A percentile compares a stretch with the other conserved stretches of the same genome.
Conservation (phyloP, 371 early-diverging fungal genomes). For the Apophysomyces elegans region DNA sequence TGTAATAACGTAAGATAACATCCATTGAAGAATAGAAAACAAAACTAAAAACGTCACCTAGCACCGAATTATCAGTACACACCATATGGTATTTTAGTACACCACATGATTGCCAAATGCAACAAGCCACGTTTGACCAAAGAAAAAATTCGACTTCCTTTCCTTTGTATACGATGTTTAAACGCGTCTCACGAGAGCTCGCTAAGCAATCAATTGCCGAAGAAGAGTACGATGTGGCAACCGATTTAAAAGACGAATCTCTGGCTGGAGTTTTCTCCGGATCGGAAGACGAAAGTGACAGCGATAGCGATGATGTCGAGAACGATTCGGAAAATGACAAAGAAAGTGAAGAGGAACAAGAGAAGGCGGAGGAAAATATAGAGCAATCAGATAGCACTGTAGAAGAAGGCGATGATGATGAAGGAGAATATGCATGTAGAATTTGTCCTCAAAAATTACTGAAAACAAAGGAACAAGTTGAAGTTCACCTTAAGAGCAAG, state of each 20-base stretch:
- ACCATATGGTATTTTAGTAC: too few relatives aligned
- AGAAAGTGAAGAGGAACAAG: constrained; percentile 15
- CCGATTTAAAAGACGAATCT: constrained; percentile 25
- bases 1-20: too few relatives aligned
- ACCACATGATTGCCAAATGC: too few relatives aligned
- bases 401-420: constrained; percentile 15
- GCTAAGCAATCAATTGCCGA: constrained; percentile 44
- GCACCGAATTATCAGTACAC: too few relatives aligned
- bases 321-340: constrained; percentile 13
- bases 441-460: constrained; percentile 32
- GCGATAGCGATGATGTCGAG: constrained; percentile 17
- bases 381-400: constrained; percentile 14
- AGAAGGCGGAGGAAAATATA: constrained; percentile 18
- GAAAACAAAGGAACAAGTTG: constrained; percentile 23
- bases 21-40: too few relatives aligned
- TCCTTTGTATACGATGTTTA: constrained; percentile 34
- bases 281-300: constrained; percentile 15
- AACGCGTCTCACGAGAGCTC: constrained; percentile 43
- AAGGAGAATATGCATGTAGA: constrained; percentile 27
- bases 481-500: constrained; percentile 33
- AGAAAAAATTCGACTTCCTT: neutral
- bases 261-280: constrained; percentile 36
- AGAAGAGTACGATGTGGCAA: constrained; percentile 27
- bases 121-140: too few relatives aligned
- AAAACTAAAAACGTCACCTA: too few relatives aligned